These are phyloP conservation scores for Volvariella volvacea DNA, from an alignment of 1,284 basidiomycete genomes.

Conservation along the genomic window DNA sequence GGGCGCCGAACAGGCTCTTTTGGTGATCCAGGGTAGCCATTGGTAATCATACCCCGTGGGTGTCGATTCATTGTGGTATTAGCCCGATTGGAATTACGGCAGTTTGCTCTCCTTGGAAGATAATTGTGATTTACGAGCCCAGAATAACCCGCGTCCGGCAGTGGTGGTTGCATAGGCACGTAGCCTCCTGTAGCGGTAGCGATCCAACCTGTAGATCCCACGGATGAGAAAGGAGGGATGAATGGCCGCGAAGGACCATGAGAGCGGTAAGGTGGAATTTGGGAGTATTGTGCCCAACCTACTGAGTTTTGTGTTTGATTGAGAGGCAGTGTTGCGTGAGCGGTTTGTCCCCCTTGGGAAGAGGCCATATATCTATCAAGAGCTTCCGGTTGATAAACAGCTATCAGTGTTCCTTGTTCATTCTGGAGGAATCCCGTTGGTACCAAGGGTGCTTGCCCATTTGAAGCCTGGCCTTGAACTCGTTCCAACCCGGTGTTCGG, in stretches of 20 bases:
- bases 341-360: constrained; percentile 14
- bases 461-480: constrained; percentile 15
- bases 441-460: constrained; percentile 48
- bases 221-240: constrained; percentile 5
- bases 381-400: constrained; percentile 66
- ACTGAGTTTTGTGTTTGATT: constrained; percentile 12
- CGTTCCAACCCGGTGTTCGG: constrained; percentile 23
- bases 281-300: constrained; percentile 18
- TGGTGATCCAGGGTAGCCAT: too few species aligned
- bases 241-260: constrained; percentile 7
- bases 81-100: too few species aligned
- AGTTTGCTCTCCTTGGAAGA: too few species aligned
- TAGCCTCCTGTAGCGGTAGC: too few species aligned
- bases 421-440: constrained; percentile 69
- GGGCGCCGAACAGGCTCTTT: too few species aligned
- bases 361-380: constrained; percentile 38
- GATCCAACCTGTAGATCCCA: too few species aligned
- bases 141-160: too few species aligned
- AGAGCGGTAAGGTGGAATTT: constrained; percentile 5
- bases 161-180: too few species aligned
- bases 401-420: constrained; percentile 61
- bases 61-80: too few species aligned
- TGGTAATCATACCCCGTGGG: too few species aligned
- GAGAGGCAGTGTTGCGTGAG: constrained; percentile 11
- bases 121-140: too few species aligned